Percentiles rank a stretch among this genome's conserved stretches.
phyloP scores from a whole-genome alignment of 352 stramenopile species.

The Globisporangium viniferum region DNA sequence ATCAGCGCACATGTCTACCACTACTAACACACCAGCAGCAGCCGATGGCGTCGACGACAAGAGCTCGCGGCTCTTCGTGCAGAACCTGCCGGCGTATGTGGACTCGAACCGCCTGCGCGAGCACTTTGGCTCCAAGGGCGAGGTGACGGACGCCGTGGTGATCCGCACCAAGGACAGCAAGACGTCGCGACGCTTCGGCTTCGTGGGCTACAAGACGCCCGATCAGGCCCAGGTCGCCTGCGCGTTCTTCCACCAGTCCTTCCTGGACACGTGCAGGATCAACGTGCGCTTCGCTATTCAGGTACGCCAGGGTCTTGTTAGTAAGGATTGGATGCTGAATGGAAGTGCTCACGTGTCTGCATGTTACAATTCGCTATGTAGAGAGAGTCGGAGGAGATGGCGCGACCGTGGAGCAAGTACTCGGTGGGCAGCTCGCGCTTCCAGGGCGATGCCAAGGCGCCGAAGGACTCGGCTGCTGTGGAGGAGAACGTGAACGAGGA shows the following conservation, averaged over 20 bases:
- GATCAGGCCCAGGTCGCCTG: conserved; percentile 53
- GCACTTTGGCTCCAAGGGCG: conserved; percentile 70
- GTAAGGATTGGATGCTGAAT: not conserved
- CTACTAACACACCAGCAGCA: no score
- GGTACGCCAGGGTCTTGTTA: conserved; percentile 22
- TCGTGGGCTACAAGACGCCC: conserved; percentile 77
- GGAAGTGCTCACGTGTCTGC: conserved; percentile 6
- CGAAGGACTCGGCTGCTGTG: conserved; percentile 23
- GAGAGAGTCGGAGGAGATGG: conserved; percentile 53
- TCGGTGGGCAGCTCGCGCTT: conserved; percentile 81
- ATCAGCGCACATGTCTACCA: no score
- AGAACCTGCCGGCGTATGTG: conserved; percentile 79
- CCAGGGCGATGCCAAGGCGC: conserved; percentile 24
- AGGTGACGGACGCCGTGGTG: conserved; percentile 89
- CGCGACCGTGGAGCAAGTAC: conserved; percentile 88
- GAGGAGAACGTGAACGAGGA: conserved; percentile 11
- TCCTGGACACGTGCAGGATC: conserved; percentile 88
- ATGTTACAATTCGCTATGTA: not conserved
- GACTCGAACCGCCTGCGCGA: conserved; percentile 70
- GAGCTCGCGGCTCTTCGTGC: conserved; percentile 71
- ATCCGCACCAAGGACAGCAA: conserved; percentile 88
- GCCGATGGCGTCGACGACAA: conserved; percentile 2
- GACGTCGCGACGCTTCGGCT: conserved; percentile 81
- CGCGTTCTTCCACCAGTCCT: conserved; percentile 83
- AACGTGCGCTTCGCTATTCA: conserved; percentile 80